Percentiles rank a stretch among this genome's conserved stretches.
These are phyloP conservation scores for Starmera caribaea DNA, from an alignment of 805 yeast species.

Conservation along the genomic window DNA sequence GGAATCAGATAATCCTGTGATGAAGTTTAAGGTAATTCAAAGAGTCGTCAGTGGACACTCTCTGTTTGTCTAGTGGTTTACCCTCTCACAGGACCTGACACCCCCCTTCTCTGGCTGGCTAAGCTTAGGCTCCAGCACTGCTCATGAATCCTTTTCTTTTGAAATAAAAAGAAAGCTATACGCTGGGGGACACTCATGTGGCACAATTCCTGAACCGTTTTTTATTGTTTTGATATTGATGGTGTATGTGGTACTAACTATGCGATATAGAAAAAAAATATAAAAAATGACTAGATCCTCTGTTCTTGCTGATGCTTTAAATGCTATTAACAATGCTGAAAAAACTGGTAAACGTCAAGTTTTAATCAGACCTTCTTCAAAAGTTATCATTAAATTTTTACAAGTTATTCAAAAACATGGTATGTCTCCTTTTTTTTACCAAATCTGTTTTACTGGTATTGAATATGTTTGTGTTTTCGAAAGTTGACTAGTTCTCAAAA, in stretches of 20 bases:
- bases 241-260: neutral
- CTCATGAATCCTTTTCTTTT: conserved; percentile 35
- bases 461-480: neutral
- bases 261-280: neutral
- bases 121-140: conserved; percentile 12
- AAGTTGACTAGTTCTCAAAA: neutral
- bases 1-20: too few species aligned
- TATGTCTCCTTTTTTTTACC: neutral
- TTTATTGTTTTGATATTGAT: too few species aligned
- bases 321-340: conserved; percentile 98
- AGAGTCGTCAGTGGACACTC: too few species aligned
- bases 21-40: too few species aligned
- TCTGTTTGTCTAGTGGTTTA: too few species aligned
- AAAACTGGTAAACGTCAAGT: conserved; percentile 99
- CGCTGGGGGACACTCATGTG: conserved; percentile 42
- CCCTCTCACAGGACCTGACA: conserved; percentile 12
- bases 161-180: neutral
- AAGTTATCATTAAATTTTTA: conserved; percentile 95
- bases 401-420: conserved; percentile 98
- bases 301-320: conserved; percentile 96
- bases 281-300: conserved; percentile 90
- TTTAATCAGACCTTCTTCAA: conserved; percentile 94
- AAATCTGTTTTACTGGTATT: too few species aligned
- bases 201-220: conserved; percentile 11
- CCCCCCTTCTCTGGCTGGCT: conserved; percentile 15